These are phyloP conservation scores for Talaromyces sp. DNA, from an alignment of 2,329 filamentous ascomycete genomes.

Conservation along the genomic window DNA sequence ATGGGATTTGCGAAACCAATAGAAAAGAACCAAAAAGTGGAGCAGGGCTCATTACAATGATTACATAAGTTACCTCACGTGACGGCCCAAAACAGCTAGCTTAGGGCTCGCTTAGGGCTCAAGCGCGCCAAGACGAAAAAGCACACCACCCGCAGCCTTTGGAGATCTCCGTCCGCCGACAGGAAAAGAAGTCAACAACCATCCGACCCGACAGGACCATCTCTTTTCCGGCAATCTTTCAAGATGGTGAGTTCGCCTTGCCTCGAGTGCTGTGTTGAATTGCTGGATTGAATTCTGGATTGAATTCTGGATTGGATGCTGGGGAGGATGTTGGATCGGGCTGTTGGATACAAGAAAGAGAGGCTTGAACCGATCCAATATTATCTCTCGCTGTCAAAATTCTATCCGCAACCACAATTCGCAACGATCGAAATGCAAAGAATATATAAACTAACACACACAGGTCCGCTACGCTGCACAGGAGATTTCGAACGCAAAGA, in stretches of 20 bases:
- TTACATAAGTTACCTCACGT: not conserved
- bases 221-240: conserved; percentile 32
- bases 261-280: not conserved
- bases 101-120: conserved; percentile 40
- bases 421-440: not conserved
- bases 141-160: conserved; percentile 31
- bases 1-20: not conserved
- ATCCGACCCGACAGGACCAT: conserved; percentile 33
- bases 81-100: conserved; percentile 23
- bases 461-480: conserved; percentile 95
- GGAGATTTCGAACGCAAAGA: conserved; percentile 83
- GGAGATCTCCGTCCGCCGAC: conserved; percentile 15
- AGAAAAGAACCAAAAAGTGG: not conserved
- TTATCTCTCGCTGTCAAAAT: not conserved
- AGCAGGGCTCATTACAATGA: too few relatives aligned
- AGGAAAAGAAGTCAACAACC: conserved; percentile 2
- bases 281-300: not conserved
- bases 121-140: conserved; percentile 36
- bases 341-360: too few relatives aligned
- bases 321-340: not conserved
- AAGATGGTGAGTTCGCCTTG: conserved; percentile 41
- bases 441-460: not conserved
- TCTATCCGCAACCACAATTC: not conserved
- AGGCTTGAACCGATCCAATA: not conserved
- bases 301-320: not conserved